These are phyloP conservation scores for Scenedesmus sp. DNA, from an alignment of 163 green algal species.

Conservation along the genomic window DNA sequence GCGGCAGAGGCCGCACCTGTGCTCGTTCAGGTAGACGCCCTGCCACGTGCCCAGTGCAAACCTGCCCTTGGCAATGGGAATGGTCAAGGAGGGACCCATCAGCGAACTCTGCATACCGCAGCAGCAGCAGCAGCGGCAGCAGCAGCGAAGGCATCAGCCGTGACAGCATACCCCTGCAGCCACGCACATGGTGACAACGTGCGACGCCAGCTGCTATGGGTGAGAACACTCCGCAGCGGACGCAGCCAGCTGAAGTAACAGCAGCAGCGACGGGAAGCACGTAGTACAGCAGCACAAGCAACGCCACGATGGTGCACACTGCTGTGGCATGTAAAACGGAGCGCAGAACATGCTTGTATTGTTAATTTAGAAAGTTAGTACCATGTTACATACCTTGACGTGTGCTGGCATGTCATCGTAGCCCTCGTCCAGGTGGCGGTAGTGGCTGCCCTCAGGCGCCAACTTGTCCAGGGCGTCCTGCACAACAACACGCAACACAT, in stretches of 20 bases:
- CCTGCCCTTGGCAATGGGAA: conserved; percentile 77
- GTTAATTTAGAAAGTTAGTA: too few relatives aligned
- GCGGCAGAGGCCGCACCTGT: conserved; percentile 35
- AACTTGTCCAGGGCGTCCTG: conserved; percentile 83
- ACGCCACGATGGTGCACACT: background rate
- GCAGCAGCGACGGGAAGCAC: background rate
- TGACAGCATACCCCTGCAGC: background rate
- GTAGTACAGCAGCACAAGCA: background rate
- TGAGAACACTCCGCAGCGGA: background rate
- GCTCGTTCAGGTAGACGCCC: conserved; percentile 81
- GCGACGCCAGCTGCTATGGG: background rate
- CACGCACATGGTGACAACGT: too few relatives aligned
- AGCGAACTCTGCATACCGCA: conserved; percentile 71
- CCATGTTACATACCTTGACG: conserved; percentile 75
- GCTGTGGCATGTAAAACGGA: background rate
- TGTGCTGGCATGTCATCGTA: conserved; percentile 97
- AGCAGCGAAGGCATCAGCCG: background rate
- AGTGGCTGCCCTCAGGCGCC: conserved; percentile 80
- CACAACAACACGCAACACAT: background rate
- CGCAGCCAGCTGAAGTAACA: background rate
- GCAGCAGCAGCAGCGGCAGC: conserved; percentile 29
- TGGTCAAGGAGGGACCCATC: conserved; percentile 77
- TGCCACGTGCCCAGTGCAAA: conserved; percentile 93
- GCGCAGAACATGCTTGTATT: background rate
- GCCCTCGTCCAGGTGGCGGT: conserved; percentile 90